These are phyloP conservation scores for Saccharomyces hybrid DNA, from an alignment of 1,139 yeast genomes.

Conservation along the genomic window DNA sequence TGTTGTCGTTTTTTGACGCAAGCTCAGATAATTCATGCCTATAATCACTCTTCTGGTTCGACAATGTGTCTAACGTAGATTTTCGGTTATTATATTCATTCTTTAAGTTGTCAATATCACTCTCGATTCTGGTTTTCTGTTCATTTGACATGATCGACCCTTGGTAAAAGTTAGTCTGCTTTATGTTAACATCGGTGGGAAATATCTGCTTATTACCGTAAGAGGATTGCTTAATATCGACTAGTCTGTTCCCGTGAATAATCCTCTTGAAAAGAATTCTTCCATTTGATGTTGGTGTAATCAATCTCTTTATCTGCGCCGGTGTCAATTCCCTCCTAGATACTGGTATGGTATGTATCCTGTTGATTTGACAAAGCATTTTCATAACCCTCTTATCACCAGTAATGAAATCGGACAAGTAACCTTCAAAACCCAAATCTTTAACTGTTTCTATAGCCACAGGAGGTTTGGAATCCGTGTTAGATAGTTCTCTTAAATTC, in stretches of 20 bases:
- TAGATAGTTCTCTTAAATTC: conserved; percentile 40
- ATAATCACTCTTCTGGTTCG: conserved; percentile 17
- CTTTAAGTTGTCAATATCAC: conserved; percentile 17
- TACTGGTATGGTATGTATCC: conserved; percentile 59
- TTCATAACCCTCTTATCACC: conserved; percentile 73
- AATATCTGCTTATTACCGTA: conserved; percentile 49
- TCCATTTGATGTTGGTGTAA: conserved; percentile 33
- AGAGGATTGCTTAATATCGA: conserved; percentile 44
- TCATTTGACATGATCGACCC: conserved; percentile 40
- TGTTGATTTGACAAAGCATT: conserved; percentile 59
- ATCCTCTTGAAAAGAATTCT: conserved; percentile 45
- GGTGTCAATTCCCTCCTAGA: conserved; percentile 39
- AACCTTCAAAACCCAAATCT: conserved; percentile 70
- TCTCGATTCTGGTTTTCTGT: conserved; percentile 17
- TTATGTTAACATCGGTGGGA: conserved; percentile 28
- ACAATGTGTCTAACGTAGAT: conserved; percentile 20
- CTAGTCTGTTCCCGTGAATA: conserved; percentile 50
- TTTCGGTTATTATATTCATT: conserved; percentile 15
- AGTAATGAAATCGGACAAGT: conserved; percentile 54
- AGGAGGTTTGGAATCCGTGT: conserved; percentile 24
- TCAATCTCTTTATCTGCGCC: conserved; percentile 36
- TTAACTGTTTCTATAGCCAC: conserved; percentile 35
- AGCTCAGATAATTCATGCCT: conserved; percentile 14
- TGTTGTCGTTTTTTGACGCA: conserved; percentile 11
- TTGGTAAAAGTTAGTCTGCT: conserved; percentile 33